Percentiles rank a stretch among this genome's conserved stretches.
These are phyloP conservation scores for Boletus reticuloceps DNA, from an alignment of 768 basidiomycete genomes.

Conservation along the genomic window DNA sequence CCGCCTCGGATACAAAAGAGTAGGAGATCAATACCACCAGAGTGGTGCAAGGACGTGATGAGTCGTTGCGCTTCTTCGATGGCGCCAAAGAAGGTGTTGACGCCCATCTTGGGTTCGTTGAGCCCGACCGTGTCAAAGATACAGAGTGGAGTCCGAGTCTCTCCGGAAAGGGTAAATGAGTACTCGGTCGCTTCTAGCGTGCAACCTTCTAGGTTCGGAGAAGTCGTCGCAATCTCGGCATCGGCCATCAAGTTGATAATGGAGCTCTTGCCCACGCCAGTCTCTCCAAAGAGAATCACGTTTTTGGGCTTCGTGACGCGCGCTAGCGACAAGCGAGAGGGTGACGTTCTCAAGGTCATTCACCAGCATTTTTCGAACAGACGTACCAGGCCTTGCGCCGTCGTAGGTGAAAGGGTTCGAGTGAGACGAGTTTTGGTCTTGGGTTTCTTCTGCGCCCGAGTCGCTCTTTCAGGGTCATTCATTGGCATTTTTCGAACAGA, in stretches of 20 bases:
- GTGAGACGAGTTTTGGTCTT: too few species aligned
- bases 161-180: neutral
- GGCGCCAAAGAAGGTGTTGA: neutral
- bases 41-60: neutral
- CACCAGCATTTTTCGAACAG: neutral
- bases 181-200: neutral
- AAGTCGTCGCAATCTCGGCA: neutral
- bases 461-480: neutral
- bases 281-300: slow-evolving; percentile 8
- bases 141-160: neutral
- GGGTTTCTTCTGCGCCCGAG: too few species aligned
- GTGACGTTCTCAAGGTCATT: neutral
- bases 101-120: slow-evolving; percentile 5
- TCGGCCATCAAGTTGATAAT: slow-evolving; percentile 9
- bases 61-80: slow-evolving; percentile 11
- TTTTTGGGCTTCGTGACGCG: neutral
- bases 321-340: too few species aligned
- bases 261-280: slow-evolving; percentile 9
- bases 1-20: slow-evolving; percentile 11
- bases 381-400: neutral
- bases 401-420: neutral
- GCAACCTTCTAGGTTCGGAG: neutral
- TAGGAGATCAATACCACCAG: slow-evolving; percentile 15
- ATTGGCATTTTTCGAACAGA: neutral
- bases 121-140: slow-evolving; percentile 10